Evolutionary conservation across 106 monocot species (phyloP), one percentile per base, ranked within the genome.

Genomic region (Dactylorhiza incarnata): DNA sequence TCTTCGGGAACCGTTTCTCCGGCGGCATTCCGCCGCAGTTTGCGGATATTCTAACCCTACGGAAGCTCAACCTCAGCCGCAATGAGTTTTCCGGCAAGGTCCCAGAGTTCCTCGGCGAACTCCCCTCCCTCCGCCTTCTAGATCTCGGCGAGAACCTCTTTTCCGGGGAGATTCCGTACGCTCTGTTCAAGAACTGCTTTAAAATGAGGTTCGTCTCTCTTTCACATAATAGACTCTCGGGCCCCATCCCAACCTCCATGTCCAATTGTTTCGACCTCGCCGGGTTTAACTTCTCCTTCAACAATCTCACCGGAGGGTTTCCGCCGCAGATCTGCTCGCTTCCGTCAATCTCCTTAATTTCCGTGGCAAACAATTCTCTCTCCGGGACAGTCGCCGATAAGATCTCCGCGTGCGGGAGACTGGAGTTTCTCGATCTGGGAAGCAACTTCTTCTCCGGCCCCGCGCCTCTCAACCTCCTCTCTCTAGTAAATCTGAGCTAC

Each of bases 341-440:
- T 0, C 26, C 74, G 76, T 76, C 19, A 16, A 73, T 87, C 6
- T 84, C 84, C 5, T 78, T 84, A 9, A 81, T 87, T 24, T 81
- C 84, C 49, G 22, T 87, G 68, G 75, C 67, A 7, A 87, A 81
- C 87, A 92, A 85, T 71, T 68, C 65, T n/a, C 76, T 92, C 49
- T 80, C 78, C 3, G 96, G 97, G 3, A 77, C 72, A 17, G 76
- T 97, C 17, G 20, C 43, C n/a, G 84, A 79, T 72, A 85, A 86
- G 80, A 12, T 88, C 45, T 66, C 77, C 7, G 47, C 44, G 5
- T 91, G 91, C 76, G 62, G 52, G 52, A 91, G 89, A 74, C 54
- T 99, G 71, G 63, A 84, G 63, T 75, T 91, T 54, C 78, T 99
- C 37, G 91, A 94, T 73, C 73, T 99, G 12, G 89, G 89, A 13